Evolutionary conservation across 2,329 filamentous ascomycete genomes (phyloP).

Genomic region (Colletotrichum paranaense): DNA sequence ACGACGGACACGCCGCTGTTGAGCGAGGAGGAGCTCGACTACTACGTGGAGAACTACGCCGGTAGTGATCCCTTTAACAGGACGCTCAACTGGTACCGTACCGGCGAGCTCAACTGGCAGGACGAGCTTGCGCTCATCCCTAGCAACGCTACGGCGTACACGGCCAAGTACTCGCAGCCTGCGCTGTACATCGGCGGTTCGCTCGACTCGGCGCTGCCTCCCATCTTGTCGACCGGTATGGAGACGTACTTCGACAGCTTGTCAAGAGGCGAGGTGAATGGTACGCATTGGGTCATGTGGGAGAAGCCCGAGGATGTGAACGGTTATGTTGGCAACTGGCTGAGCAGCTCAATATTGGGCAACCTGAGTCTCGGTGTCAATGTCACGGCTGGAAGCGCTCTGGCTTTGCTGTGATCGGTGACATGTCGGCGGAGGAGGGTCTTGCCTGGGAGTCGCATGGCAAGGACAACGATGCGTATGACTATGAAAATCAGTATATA

Average conservation of each 20-base stretch:
- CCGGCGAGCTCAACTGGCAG: slow-evolving; percentile 75
- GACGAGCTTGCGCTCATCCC: slow-evolving; percentile 71
- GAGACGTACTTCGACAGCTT: slow-evolving; percentile 69
- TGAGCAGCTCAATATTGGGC: slow-evolving; percentile 11
- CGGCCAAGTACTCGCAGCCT: slow-evolving; percentile 63
- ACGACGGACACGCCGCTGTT: slow-evolving; percentile 68
- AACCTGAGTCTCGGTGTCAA: slow-evolving; percentile 14
- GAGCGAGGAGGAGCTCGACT: slow-evolving; percentile 77
- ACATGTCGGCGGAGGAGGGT: neutral
- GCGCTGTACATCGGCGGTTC: slow-evolving; percentile 77
- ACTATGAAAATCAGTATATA: neutral
- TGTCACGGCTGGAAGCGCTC: neutral
- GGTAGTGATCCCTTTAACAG: slow-evolving; percentile 76
- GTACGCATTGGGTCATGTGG: slow-evolving; percentile 81
- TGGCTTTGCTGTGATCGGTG: neutral
- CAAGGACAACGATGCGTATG: neutral
- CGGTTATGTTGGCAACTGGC: slow-evolving; percentile 30
- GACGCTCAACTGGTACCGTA: slow-evolving; percentile 90
- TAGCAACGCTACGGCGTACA: slow-evolving; percentile 58
- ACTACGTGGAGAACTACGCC: slow-evolving; percentile 79
- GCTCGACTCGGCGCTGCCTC: slow-evolving; percentile 74
- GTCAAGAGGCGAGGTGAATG: slow-evolving; percentile 68
- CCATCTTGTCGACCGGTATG: slow-evolving; percentile 76
- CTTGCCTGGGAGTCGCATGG: neutral
- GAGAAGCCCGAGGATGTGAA: slow-evolving; percentile 76